Percentiles rank a stretch among this genome's conserved stretches.
Conservation (phyloP, 768 basidiomycete genomes). For the Hirschioporus abietinus region DNA sequence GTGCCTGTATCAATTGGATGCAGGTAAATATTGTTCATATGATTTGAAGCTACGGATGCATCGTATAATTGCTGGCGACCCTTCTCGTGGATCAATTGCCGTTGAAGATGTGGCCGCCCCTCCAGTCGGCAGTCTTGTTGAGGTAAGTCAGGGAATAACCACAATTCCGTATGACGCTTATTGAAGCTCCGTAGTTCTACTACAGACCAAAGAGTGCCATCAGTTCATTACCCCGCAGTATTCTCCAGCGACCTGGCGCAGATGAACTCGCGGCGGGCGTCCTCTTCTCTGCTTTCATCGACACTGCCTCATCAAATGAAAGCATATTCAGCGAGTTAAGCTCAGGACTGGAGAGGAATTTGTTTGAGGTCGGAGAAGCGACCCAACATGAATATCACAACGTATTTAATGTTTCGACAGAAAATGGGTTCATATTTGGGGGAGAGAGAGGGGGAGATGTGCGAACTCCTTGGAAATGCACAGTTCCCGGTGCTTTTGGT, state of each 20-base stretch:
- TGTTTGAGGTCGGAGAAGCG: neutral
- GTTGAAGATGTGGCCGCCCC: slow-evolving; percentile 52
- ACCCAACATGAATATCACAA: slow-evolving; percentile 19
- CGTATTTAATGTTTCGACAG: slow-evolving; percentile 44
- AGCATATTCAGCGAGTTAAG: neutral
- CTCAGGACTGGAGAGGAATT: neutral
- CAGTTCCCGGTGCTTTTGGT: slow-evolving; percentile 30
- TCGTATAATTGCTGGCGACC: slow-evolving; percentile 65
- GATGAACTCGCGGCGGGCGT: neutral
- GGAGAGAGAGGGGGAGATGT: slow-evolving; percentile 11
- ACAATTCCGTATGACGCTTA: neutral
- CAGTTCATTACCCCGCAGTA: neutral
- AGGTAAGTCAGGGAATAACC: slow-evolving; percentile 29
- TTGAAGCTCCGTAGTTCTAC: neutral
- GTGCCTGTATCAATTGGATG: neutral
- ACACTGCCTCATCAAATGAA: neutral
- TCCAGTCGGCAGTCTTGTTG: slow-evolving; percentile 41
- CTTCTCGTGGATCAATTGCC: slow-evolving; percentile 61
- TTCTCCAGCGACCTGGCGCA: neutral
- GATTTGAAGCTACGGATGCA: slow-evolving; percentile 27
- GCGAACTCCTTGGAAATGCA: slow-evolving; percentile 37
- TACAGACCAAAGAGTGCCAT: neutral
- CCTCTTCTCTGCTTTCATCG: neutral
- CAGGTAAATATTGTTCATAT: neutral
- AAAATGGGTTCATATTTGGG: slow-evolving; percentile 40